Conservation (phyloP, 768 basidiomycete species). For the Imleria badia region DNA sequence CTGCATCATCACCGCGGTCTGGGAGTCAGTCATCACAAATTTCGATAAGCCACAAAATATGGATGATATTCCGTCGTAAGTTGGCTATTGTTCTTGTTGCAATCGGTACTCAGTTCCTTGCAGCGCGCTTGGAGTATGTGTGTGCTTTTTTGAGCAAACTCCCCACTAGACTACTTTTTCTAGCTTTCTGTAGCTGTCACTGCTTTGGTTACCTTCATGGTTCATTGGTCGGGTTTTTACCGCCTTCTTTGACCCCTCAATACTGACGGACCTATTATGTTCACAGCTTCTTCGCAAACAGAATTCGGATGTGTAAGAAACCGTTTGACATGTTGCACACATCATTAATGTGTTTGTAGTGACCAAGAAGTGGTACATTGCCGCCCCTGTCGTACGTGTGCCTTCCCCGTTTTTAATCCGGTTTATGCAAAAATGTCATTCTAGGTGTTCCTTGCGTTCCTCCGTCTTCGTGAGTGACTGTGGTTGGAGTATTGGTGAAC, state of each 20-base stretch:
- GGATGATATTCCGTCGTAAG: slow-evolving; percentile 33
- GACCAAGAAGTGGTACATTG: slow-evolving; percentile 34
- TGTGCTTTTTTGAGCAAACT: background rate
- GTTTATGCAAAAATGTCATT: background rate
- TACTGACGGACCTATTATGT: background rate
- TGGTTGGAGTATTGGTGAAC: background rate
- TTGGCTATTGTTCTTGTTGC: background rate
- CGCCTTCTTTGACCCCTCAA: background rate
- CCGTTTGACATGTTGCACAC: background rate
- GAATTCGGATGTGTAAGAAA: slow-evolving; percentile 32
- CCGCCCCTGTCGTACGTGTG: slow-evolving; percentile 27
- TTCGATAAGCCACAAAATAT: slow-evolving; percentile 25
- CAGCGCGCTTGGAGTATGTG: slow-evolving; percentile 30
- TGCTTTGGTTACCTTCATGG: slow-evolving; percentile 30
- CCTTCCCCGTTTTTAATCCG: background rate
- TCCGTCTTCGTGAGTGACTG: slow-evolving; percentile 32
- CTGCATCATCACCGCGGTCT: slow-evolving; percentile 24
- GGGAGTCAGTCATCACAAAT: slow-evolving; percentile 29
- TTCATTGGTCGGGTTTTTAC: slow-evolving; percentile 26
- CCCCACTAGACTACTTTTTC: background rate
- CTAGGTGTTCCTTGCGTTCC: slow-evolving; percentile 32
- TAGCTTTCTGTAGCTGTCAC: slow-evolving; percentile 35
- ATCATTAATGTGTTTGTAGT: slow-evolving; percentile 18
- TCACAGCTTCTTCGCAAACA: slow-evolving; percentile 33
- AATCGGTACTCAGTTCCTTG: background rate